These are phyloP conservation scores for Babesia gibsoni DNA, from an alignment of 169 alveolate species.

Conservation along the genomic window DNA sequence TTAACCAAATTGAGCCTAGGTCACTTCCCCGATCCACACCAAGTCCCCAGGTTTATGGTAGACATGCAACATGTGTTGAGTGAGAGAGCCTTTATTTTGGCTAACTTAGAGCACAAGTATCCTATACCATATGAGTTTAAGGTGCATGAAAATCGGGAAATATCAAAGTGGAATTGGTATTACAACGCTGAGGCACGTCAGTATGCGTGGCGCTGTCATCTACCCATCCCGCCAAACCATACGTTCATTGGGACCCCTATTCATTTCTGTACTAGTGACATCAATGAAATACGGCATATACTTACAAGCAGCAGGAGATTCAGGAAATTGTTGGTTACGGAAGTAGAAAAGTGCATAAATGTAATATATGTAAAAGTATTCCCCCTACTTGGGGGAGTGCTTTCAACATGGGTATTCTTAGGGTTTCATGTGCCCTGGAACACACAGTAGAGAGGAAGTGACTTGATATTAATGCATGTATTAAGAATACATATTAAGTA, in stretches of 20 bases:
- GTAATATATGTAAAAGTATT: slow-evolving; percentile 68
- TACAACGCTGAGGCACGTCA: slow-evolving; percentile 78
- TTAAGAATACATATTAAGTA: neutral
- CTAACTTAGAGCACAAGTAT: slow-evolving; percentile 48
- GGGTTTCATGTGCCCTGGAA: slow-evolving; percentile 68
- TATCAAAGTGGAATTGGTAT: slow-evolving; percentile 82
- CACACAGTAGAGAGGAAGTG: neutral
- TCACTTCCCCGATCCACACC: slow-evolving; percentile 7
- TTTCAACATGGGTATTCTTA: slow-evolving; percentile 77
- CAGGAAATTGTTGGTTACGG: slow-evolving; percentile 71
- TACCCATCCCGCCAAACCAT: slow-evolving; percentile 79
- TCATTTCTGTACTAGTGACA: slow-evolving; percentile 80
- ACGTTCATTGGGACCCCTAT: slow-evolving; percentile 86
- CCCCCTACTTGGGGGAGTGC: slow-evolving; percentile 72
- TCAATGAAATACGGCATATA: slow-evolving; percentile 74
- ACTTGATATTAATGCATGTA: neutral
- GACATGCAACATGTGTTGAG: slow-evolving; percentile 29
- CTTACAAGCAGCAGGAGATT: slow-evolving; percentile 71
- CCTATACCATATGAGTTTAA: slow-evolving; percentile 68
- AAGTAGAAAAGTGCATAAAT: slow-evolving; percentile 73
- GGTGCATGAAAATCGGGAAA: slow-evolving; percentile 68
- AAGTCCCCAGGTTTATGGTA: slow-evolving; percentile 36
- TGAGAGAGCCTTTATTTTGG: slow-evolving; percentile 12
- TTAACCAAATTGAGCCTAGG: neutral
- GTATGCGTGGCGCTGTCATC: slow-evolving; percentile 76